Base-by-base conservation (phyloP, 768 basidiomycete genomes). In the Agaricus subrufescens region DNA sequence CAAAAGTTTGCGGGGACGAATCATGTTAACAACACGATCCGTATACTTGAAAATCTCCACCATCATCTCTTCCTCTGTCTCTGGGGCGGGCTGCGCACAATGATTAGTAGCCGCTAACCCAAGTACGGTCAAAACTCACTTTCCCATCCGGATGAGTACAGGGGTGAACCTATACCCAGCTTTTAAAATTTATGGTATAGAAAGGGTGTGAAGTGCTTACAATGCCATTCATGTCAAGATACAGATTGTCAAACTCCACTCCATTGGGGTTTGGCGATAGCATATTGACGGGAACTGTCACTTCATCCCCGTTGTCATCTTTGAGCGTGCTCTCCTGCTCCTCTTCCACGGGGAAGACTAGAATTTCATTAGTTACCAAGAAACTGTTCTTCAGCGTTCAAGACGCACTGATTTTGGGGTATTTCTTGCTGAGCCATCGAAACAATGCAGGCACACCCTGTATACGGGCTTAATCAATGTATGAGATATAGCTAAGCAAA, bases 51-150 rank as follows among this genome's bases (percentile, higher is more conserved):
- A 98, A 31, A 99, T 80, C 70, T 98, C 97, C 4, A 92, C 66
- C 97, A 99, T 99, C 97, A 99, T 99, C 50, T 97, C 94, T 66
- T 94, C 92, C 69, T 99, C 97, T 2, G 94, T 98, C 71, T 97
- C 93, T 0, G 97, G 97, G 4, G 97, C 86, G 37, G 96, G 94
- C 88, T 95, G 63, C 46, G 44, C 44, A 31, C 31, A 2, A 25
- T 38, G 39, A 42, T 54, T 46, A 25, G 44, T 50, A 4, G 12
- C 19, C 8, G 12, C 4, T 5, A 46, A 25, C 12, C 10, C 11
- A 34, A 50, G 39, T 23, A 19, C 31, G 27, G 45, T 37, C 31
- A 54, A 62, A 15, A 26, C 77, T 46, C 58, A 86, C 92, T 80
- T 90, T 95, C 66, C 95, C 96, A 72, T 98, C 97, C 0, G 97